These are phyloP conservation scores for Plasmodium cynomolgi DNA, from an alignment of 169 alveolate species.

Conservation along the genomic window DNA sequence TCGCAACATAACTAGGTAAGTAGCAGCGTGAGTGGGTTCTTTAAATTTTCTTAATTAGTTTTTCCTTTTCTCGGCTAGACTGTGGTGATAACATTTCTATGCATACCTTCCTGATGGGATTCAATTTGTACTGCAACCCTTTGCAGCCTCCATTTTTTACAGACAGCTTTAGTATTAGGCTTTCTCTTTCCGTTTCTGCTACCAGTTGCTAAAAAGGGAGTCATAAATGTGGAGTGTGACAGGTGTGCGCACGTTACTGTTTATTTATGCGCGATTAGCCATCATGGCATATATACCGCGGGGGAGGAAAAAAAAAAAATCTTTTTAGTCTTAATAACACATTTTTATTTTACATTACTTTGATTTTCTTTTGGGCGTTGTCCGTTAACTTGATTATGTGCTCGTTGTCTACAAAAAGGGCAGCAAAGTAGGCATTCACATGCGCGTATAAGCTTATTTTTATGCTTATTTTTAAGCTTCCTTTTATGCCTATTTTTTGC, in stretches of 20 bases:
- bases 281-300: neutral
- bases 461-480: neutral
- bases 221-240: neutral
- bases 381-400: conserved; percentile 70
- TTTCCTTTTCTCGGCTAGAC: neutral
- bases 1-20: neutral
- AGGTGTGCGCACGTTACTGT: neutral
- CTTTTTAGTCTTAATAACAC: neutral
- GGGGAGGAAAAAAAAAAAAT: neutral
- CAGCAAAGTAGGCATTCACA: neutral
- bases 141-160: conserved; percentile 75
- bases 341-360: conserved; percentile 29
- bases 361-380: conserved; percentile 53
- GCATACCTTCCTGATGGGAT: conserved; percentile 70
- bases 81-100: neutral
- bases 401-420: conserved; percentile 46
- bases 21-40: neutral
- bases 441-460: neutral
- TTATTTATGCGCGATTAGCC: neutral
- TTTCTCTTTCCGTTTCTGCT: conserved; percentile 2
- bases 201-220: conserved; percentile 57
- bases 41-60: neutral
- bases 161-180: conserved; percentile 33
- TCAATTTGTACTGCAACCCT: conserved; percentile 63
- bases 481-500: neutral